Conservation (phyloP, 2,329 filamentous ascomycete species). For the Hymenoscyphus linearis region DNA sequence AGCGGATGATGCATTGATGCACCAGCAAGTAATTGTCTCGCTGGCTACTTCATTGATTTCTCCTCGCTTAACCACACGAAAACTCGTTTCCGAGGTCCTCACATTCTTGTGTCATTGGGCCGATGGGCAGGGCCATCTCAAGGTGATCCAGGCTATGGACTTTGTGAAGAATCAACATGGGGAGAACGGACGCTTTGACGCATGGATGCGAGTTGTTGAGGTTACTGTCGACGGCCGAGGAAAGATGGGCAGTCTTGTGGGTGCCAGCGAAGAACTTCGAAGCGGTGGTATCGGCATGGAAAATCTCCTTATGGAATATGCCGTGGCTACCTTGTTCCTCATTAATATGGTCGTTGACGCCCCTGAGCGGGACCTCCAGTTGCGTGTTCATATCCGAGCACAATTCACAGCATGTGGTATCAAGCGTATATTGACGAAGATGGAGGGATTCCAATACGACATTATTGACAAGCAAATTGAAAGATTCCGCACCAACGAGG, state of each 20-base stretch:
- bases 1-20: constrained; percentile 86
- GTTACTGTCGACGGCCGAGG: constrained; percentile 94
- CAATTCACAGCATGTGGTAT: constrained; percentile 96
- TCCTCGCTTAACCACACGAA: constrained; percentile 82
- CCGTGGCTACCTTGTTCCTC: constrained; percentile 86
- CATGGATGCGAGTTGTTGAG: constrained; percentile 98
- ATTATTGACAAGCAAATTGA: constrained; percentile 98
- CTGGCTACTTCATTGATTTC: constrained; percentile 84
- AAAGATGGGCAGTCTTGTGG: constrained; percentile 97
- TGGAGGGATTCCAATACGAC: constrained; percentile 98
- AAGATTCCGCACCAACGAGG: constrained; percentile 86
- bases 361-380: constrained; percentile 79
- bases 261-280: constrained; percentile 91
- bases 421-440: constrained; percentile 89
- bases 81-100: constrained; percentile 90
- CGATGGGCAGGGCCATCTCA: constrained; percentile 80
- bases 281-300: constrained; percentile 98
- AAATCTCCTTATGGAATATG: constrained; percentile 98
- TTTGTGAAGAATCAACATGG: constrained; percentile 80
- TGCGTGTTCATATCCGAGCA: constrained; percentile 89
- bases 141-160: constrained; percentile 91
- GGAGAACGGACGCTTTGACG: constrained; percentile 93
- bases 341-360: constrained; percentile 97
- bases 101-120: constrained; percentile 97
- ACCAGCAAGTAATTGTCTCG: constrained; percentile 85